Percentiles rank a stretch among this genome's conserved stretches.
Conservation (phyloP, 2,329 filamentous ascomycete species). For the Fusarium pininemorale region DNA sequence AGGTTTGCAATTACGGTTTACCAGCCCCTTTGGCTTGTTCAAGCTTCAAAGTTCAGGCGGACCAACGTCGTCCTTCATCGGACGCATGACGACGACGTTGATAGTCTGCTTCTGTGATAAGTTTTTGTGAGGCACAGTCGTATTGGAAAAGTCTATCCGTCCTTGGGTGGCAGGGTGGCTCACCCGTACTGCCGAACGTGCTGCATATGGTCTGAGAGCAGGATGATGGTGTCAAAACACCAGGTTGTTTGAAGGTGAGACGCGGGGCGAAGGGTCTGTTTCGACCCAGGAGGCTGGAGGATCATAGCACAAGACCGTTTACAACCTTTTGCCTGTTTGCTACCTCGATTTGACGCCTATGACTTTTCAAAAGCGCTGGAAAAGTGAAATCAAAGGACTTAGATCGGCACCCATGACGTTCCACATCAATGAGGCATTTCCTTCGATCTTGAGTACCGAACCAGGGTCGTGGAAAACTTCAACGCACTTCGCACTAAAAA, state of each 20-base stretch:
- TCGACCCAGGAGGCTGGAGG: conserved; percentile 8
- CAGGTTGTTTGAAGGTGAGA: conserved; percentile 27
- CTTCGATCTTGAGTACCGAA: conserved; percentile 13
- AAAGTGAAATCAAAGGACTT: conserved; percentile 31
- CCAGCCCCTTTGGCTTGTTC: conserved; percentile 2
- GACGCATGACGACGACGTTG: background rate
- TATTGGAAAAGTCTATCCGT: conserved; percentile 1
- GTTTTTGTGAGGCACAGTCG: background rate
- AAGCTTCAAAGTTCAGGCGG: background rate
- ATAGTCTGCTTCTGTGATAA: background rate
- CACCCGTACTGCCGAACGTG: background rate
- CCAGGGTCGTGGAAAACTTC: conserved; percentile 20
- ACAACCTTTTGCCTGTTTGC: background rate
- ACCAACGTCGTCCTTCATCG: conserved; percentile 1
- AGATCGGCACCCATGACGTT: conserved; percentile 25
- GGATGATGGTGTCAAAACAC: conserved; percentile 15
- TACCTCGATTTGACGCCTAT: background rate
- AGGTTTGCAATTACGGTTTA: background rate
- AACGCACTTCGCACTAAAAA: conserved; percentile 12
- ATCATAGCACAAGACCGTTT: background rate
- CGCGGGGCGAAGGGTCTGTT: conserved; percentile 16
- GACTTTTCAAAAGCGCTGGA: background rate
- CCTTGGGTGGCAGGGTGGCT: conserved; percentile 12
- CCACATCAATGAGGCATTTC: conserved; percentile 30
- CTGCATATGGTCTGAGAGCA: conserved; percentile 9